Evolutionary conservation across 2,329 filamentous ascomycete genomes (phyloP).

Genomic region (Talaromyces marneffei): DNA sequence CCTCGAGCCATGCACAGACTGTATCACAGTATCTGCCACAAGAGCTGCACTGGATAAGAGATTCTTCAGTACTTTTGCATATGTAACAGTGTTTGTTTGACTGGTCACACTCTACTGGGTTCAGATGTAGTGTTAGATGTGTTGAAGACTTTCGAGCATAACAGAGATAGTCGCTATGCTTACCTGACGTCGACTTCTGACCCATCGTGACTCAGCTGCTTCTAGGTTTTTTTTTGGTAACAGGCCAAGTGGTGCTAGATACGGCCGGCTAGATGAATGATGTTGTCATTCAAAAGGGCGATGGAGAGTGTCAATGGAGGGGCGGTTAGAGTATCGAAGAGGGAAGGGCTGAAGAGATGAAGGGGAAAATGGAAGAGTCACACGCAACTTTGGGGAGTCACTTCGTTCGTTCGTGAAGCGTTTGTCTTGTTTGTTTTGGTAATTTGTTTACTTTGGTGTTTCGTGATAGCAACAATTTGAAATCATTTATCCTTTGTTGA

Average conservation of each 20-base stretch:
- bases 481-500: neutral
- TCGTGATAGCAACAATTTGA: neutral
- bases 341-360: neutral
- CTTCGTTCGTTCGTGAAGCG: neutral
- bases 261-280: neutral
- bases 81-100: neutral
- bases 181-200: neutral
- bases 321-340: neutral
- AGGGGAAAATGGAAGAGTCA: neutral
- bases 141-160: neutral
- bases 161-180: neutral
- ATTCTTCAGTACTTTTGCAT: neutral
- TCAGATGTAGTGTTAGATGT: neutral
- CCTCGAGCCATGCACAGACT: neutral
- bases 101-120: neutral
- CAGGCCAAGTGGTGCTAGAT: neutral
- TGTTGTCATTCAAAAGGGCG: neutral
- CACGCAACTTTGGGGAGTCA: neutral
- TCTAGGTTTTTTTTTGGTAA: neutral
- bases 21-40: neutral
- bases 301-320: neutral
- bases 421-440: neutral
- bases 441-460: neutral
- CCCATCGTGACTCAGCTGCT: neutral
- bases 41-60: neutral